phyloP scores from a whole-genome alignment of 1,284 basidiomycete species.

The Microbotryum violaceum region DNA sequence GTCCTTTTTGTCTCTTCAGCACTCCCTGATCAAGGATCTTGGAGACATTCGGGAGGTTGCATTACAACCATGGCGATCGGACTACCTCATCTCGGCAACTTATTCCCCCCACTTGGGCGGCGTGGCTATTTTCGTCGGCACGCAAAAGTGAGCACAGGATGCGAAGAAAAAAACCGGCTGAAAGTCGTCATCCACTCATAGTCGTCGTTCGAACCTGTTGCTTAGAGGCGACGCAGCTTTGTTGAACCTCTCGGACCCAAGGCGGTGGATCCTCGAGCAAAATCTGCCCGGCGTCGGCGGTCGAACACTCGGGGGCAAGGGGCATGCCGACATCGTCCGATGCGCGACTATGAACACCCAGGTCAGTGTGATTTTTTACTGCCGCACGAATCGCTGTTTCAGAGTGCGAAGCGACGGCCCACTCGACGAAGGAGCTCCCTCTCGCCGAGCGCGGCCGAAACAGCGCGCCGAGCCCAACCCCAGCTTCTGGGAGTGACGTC shows the following conservation, averaged over 20 bases:
- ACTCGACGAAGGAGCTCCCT: not conserved
- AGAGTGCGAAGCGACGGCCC: not conserved
- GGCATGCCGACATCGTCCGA: slow-evolving; percentile 33
- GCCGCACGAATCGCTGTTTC: not conserved
- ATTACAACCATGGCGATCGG: slow-evolving; percentile 29
- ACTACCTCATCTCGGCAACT: slow-evolving; percentile 26
- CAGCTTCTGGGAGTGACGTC: not conserved
- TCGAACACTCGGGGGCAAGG: slow-evolving; percentile 14
- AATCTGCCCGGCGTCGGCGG: slow-evolving; percentile 18
- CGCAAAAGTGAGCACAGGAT: slow-evolving; percentile 22
- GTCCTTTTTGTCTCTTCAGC: not conserved
- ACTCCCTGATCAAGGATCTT: slow-evolving; percentile 24
- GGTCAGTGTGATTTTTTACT: not conserved
- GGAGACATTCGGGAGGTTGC: slow-evolving; percentile 31
- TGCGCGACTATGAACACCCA: slow-evolving; percentile 24
- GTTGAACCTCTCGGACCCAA: slow-evolving; percentile 24
- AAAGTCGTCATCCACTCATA: too few species aligned
- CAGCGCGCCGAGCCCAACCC: not conserved
- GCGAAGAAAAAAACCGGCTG: not conserved
- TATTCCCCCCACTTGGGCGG: slow-evolving; percentile 27
- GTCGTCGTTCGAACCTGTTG: too few species aligned
- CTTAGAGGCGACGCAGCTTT: slow-evolving; percentile 30
- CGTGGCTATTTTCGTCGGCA: slow-evolving; percentile 28
- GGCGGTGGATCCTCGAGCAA: slow-evolving; percentile 31
- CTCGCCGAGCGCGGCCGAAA: not conserved